Percentiles rank a stretch among this genome's conserved stretches.
Conservation (phyloP, 2,329 filamentous ascomycete genomes). For the Rhinocladiella mackenziei region DNA sequence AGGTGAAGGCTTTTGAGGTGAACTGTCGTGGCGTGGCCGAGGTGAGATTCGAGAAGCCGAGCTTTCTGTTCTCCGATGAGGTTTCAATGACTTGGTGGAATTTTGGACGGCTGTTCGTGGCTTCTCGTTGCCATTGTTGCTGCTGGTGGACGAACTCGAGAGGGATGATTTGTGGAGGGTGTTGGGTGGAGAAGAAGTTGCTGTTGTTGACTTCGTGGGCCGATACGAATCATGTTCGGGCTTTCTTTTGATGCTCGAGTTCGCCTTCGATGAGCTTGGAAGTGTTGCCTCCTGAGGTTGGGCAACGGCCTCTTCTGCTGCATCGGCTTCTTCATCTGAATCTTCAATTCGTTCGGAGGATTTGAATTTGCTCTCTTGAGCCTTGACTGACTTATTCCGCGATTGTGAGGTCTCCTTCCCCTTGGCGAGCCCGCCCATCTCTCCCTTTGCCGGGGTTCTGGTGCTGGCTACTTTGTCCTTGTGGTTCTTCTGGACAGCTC, state of each 20-base stretch:
- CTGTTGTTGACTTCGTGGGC: constrained; percentile 11
- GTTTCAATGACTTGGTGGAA: constrained; percentile 19
- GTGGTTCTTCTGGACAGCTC: constrained; percentile 41
- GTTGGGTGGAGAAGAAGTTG: constrained; percentile 15
- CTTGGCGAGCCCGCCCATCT: constrained; percentile 32
- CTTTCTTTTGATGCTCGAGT: constrained; percentile 12
- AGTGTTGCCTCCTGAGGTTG: constrained; percentile 15
- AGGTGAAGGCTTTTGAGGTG: constrained; percentile 59
- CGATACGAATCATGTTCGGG: constrained; percentile 7
- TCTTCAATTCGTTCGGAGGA: constrained; percentile 53
- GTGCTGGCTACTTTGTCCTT: constrained; percentile 14
- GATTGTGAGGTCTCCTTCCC: constrained; percentile 36
- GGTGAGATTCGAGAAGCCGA: constrained; percentile 28
- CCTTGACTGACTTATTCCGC: constrained; percentile 34
- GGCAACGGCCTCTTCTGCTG: constrained; percentile 40
- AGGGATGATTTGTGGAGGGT: constrained; percentile 23
- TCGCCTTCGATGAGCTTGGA: constrained; percentile 8
- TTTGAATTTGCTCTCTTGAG: constrained; percentile 47
- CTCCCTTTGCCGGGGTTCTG: constrained; percentile 15
- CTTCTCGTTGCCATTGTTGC: constrained; percentile 23
- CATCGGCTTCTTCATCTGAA: constrained; percentile 49
- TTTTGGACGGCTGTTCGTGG: constrained; percentile 10
- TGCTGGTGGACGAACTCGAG: constrained; percentile 24
- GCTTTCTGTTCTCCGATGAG: constrained; percentile 15
- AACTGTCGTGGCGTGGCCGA: constrained; percentile 43